Evolutionary conservation across 768 basidiomycete species (phyloP).

Genomic region (Kwoniella sp.): DNA sequence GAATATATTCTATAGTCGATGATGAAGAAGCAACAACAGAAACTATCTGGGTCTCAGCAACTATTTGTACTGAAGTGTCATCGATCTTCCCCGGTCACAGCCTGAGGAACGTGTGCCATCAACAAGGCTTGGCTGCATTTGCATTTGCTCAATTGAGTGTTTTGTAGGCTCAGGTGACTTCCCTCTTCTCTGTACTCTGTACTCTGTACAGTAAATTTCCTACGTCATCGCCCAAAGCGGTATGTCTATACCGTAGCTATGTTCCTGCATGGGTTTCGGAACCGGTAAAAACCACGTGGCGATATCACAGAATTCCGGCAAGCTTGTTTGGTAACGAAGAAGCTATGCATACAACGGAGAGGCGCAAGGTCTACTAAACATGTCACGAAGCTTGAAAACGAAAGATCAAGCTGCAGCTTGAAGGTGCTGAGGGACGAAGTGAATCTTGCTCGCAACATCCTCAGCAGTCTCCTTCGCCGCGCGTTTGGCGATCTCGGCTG

Average conservation of each 20-base stretch:
- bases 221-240: constrained; percentile 1
- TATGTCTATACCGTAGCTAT: not conserved
- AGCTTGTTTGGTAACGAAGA: too few species aligned
- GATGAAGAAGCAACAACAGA: not conserved
- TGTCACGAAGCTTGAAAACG: too few species aligned
- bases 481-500: constrained; percentile 28
- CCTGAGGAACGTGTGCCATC: constrained; percentile 2
- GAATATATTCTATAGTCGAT: constrained; percentile 1
- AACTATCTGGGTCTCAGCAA: not conserved
- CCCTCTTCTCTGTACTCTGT: not conserved
- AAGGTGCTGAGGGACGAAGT: constrained; percentile 32
- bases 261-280: too few species aligned
- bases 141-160: too few species aligned
- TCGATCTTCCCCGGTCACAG: not conserved
- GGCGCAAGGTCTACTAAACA: too few species aligned
- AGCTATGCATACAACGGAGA: too few species aligned
- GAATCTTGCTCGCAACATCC: constrained; percentile 20
- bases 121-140: not conserved
- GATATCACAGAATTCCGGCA: too few species aligned
- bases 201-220: not conserved
- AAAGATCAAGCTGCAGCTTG: constrained; percentile 3
- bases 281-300: not conserved
- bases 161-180: constrained; percentile 3
- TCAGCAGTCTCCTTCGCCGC: constrained; percentile 21
- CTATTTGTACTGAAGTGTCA: not conserved